These are phyloP conservation scores for Nicotiana otophora DNA, from an alignment of 257 asterid genomes.

Conservation along the genomic window DNA sequence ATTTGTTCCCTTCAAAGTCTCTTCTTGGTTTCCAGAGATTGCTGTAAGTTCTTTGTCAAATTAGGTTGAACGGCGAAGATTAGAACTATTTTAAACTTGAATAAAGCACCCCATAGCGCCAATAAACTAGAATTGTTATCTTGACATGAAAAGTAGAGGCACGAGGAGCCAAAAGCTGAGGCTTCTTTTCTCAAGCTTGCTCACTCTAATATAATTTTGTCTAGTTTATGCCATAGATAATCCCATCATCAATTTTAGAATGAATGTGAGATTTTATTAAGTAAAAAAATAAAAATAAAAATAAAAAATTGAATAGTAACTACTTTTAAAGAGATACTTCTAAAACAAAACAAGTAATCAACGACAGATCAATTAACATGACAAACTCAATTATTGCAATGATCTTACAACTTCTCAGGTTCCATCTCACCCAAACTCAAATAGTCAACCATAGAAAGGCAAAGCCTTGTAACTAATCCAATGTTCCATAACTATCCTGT, in stretches of 20 bases:
- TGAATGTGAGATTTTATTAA: neutral
- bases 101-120: neutral
- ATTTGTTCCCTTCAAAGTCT: neutral
- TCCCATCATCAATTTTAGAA: neutral
- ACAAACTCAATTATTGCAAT: neutral
- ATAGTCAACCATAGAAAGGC: neutral
- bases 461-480: neutral
- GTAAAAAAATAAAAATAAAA: neutral
- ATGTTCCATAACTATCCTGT: neutral
- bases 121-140: neutral
- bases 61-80: neutral
- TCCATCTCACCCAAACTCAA: neutral
- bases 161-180: neutral
- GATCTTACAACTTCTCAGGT: neutral
- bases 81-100: neutral
- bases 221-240: neutral
- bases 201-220: neutral
- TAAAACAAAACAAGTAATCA: neutral
- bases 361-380: neutral
- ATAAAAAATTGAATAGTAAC: neutral
- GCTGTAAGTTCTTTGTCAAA: neutral
- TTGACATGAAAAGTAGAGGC: neutral
- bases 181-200: neutral
- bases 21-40: neutral
- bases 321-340: neutral